phyloP scores from a whole-genome alignment of 2,329 filamentous ascomycete genomes.

The Paecilomyces variotii region DNA sequence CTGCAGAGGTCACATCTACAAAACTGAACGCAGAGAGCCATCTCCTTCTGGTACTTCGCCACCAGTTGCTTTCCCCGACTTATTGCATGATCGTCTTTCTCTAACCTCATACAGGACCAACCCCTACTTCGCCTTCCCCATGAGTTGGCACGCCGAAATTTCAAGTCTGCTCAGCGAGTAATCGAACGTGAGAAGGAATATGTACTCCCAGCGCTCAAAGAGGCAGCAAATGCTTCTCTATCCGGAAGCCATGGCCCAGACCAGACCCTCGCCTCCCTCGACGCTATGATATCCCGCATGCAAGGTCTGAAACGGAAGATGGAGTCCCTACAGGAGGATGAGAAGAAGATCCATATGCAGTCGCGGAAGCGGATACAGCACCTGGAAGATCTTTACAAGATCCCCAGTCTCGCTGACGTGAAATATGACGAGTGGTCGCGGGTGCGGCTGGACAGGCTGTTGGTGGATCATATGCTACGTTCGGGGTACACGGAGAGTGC shows the following conservation, averaged over 20 bases:
- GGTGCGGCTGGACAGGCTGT: conserved; percentile 67
- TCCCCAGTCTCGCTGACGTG: conserved; percentile 78
- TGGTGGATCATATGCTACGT: conserved; percentile 88
- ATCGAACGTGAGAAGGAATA: conserved; percentile 42
- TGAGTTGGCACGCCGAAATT: conserved; percentile 88
- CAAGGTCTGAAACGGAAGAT: conserved; percentile 85
- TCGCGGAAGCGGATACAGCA: conserved; percentile 70
- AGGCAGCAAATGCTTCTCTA: conserved; percentile 54
- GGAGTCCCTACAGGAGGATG: conserved; percentile 66
- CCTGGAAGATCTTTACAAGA: conserved; percentile 69
- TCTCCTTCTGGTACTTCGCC: conserved; percentile 36
- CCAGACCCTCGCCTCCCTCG: conserved; percentile 71
- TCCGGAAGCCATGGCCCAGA: conserved; percentile 55
- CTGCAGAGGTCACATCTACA: conserved; percentile 37
- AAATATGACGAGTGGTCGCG: conserved; percentile 90
- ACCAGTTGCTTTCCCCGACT: conserved; percentile 3
- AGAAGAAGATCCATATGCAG: conserved; percentile 66
- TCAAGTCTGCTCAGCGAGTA: conserved; percentile 60
- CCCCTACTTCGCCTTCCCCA: conserved; percentile 85
- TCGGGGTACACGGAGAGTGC: conserved; percentile 77
- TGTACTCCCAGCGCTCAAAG: conserved; percentile 41
- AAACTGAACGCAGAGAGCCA: conserved; percentile 45
- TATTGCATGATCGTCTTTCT: conserved; percentile 4
- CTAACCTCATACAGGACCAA: conserved; percentile 60
- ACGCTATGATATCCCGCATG: conserved; percentile 78